Evolutionary conservation across 495 filamentous ascomycete genomes (phyloP), one percentile per base, ranked within the genome.

Genomic region (Hyaloscypha bicolor): DNA sequence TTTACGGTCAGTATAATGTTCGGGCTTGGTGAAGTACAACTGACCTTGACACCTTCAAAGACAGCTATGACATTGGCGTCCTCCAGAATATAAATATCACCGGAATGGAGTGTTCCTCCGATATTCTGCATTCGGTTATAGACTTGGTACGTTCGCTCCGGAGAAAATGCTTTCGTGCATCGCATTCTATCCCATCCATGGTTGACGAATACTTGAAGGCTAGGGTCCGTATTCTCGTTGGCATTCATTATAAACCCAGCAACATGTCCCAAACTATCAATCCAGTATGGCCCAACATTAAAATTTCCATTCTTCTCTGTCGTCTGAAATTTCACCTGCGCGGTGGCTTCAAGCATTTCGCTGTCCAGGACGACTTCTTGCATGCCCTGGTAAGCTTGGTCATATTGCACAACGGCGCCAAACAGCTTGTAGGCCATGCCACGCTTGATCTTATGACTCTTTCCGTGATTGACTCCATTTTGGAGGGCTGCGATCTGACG

Each of bases 191-290:
- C 86, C 88, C 91, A 91, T 21, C 91, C 90, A 72, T 93, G 91
- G 48, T 88, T 91, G 62, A 93, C 86, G 72, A 86, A 94, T 25
- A 92, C 87, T 48, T 88, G 79, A 63, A 88, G 85, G 63, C 87
- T 85, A 0, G 85, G 87, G 69, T 93, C 88, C 4, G 87, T 83
- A 31, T 80, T 83, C 69, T 92, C 91, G 61, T 87, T 93, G n/a
- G 84, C 90, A 73, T 94, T 93, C 79, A 92, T 88, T 67, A 88
- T 86, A 76, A 94, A 94, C 21, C 91, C 91, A 14, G 88, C 87
- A 39, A 90, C 79, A 66, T 90, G 86, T 68, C 82, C 83, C 52
- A 86, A 66, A 48, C 85, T 87, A 73, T 93, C 91, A 55, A 92
- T 90, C 80, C 85, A 90, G 75, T 86, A 88, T 1, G 90, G 90